Base-by-base conservation (phyloP, 306 rosid genomes). In the Biancaea sappan region DNA sequence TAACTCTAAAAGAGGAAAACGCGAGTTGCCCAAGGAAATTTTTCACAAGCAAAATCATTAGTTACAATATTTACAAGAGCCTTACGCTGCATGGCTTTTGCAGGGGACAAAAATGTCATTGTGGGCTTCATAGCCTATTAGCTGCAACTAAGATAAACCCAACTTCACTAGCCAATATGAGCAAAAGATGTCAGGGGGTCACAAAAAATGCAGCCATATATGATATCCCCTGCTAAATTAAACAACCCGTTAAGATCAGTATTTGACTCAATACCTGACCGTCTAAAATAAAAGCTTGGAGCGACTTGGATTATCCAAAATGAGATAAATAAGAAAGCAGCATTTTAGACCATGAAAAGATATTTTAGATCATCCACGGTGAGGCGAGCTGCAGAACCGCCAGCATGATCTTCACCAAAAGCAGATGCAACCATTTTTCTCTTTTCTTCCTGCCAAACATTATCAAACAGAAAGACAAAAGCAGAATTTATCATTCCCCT, bases 361-460 rank as follows among this genome's bases (percentile, higher is more conserved):
- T 94, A 94, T 78, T 80, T 94, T 59, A 94, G 96, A 84, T 94
- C 99, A 61, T 94, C 97, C 50, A 94, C 92, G 1, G 99, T 92
- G 67, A 94, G 86, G 72, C 99, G 95, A 75, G 92, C 24, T 18
- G 77, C 90, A 18, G 96, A 54, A 19, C 85, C 84, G 3, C 98
- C 98, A 21, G 86, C 75, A 34, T 88, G 91, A 53, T 94, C 99
- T 90, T 92, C 99, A 56, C 96, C 97, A 81, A 94, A 94, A 67
- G 99, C 97, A 56, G 98, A 92, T 56, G 97, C 99, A 58, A 92
- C 99, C 98, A 94, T 92, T 82, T 92, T 92, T 77, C 90, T 84
- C 89, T 92, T 94, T 68, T 94, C 96, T 43, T 92, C 99, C 99
- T 94, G 89, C 75, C 79, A 59, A 66, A 69, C 48, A 78, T 31